Conservation (phyloP, 306 rosid species). For the Prunus mira region DNA sequence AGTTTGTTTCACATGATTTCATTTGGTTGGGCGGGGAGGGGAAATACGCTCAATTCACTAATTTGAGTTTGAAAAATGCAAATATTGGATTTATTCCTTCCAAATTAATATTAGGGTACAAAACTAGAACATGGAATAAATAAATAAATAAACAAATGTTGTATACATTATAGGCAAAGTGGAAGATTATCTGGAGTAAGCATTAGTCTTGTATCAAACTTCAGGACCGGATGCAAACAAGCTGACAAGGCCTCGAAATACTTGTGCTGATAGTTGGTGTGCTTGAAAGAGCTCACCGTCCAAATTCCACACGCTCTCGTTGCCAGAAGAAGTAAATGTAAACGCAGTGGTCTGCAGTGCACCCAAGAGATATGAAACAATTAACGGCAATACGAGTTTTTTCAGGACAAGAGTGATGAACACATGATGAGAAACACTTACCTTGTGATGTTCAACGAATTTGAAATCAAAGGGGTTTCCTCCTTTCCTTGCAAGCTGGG, state of each 20-base stretch:
- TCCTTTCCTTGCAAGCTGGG: conserved; percentile 76
- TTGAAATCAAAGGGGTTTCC: conserved; percentile 76
- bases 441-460: conserved; percentile 92
- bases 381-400: neutral
- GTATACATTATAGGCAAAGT: neutral
- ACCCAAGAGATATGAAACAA: neutral
- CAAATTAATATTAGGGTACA: neutral
- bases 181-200: neutral
- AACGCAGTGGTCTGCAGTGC: conserved; percentile 69
- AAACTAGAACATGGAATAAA: neutral
- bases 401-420: neutral
- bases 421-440: conserved; percentile 26
- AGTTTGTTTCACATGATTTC: no score
- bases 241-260: conserved; percentile 74
- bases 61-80: neutral
- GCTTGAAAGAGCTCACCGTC: conserved; percentile 84
- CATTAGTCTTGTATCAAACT: conserved; percentile 32
- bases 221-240: conserved; percentile 89
- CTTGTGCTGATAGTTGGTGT: conserved; percentile 92
- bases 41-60: neutral
- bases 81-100: neutral
- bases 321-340: conserved; percentile 70
- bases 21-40: no score
- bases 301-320: conserved; percentile 83
- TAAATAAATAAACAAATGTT: neutral